Evolutionary conservation across 2,329 filamentous ascomycete species (phyloP), one percentile per base, ranked within the genome.

Genomic region (Penicillium sp.): DNA sequence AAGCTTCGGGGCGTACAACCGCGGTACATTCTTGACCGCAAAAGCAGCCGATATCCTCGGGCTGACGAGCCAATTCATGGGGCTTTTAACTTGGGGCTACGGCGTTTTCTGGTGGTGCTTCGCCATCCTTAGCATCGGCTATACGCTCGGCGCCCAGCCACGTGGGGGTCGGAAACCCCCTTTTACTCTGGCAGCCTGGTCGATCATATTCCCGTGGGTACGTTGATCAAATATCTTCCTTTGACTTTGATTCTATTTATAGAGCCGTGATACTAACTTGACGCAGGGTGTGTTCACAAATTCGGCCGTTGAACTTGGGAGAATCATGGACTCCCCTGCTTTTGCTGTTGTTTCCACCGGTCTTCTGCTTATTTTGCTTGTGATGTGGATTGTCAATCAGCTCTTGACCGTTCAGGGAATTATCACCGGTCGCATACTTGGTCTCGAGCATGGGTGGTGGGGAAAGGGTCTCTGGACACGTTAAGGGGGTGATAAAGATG

Each of bases 101-200:
- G 74, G 69, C 0, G 71, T 73, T 4, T 77, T 79, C 39, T 80
- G 76, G 77, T 76, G 75, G 72, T 57, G 65, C n/a, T 75, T 79
- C 56, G 74, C 75, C 2, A 62, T 76, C 8, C 57, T 73, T 37
- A 72, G 73, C 50, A 74, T 75, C 29, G 33, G 60, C 14, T 67
- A 73, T 63, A 67, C 67, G 7, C 39, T 69, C 6, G 39, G 65
- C 1, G 54, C 49, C 45, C 67, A 68, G 62, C 60, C 59, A 14
- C 58, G 61, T 0, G 64, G 64, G 13, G 58, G 54, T 55, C 53
- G 63, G 44, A 49, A 55, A 11, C 63, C 69, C 7, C 57, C 48
- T 1, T 77, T 75, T 53, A 69, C 57, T 1, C 49, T 77, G 48
- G 58, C 67, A 6, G 64, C 66, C 3, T 78, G 75, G 75, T 67